Percentiles rank a stretch among this genome's conserved stretches.
Evolutionary conservation across 106 monocot genomes (phyloP).

Genomic region (Dioscorea zingiberensis): DNA sequence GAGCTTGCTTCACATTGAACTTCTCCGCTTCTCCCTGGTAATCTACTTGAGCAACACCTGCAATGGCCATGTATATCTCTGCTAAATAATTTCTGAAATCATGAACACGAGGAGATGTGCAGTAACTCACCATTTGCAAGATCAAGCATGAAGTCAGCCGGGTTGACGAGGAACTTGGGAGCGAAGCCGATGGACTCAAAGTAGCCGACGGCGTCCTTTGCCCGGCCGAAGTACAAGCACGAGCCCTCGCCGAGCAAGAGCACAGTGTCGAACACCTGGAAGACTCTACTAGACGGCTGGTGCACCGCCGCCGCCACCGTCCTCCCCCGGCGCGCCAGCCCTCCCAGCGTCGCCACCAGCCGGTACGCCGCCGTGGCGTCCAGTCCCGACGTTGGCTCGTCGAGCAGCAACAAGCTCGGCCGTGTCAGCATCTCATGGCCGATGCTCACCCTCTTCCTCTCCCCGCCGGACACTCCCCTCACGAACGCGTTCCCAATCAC

Average conservation of each 20-base stretch:
- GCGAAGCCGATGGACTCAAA: conserved; percentile 60
- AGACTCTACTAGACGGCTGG: conserved; percentile 81
- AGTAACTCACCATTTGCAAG: conserved; percentile 77
- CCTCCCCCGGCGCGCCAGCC: conserved; percentile 52
- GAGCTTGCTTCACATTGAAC: conserved; percentile 40
- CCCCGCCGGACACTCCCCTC: conserved; percentile 78
- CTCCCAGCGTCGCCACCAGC: conserved; percentile 37
- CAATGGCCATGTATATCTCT: not conserved
- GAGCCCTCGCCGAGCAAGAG: conserved; percentile 68
- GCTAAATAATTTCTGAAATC: too few species aligned
- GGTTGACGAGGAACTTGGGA: conserved; percentile 66
- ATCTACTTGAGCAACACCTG: conserved; percentile 49
- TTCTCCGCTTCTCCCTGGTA: conserved; percentile 43
- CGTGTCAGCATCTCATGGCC: conserved; percentile 72
- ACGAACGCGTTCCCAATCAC: conserved; percentile 52
- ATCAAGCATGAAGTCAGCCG: conserved; percentile 97
- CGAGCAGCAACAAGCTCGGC: conserved; percentile 71
- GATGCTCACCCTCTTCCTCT: conserved; percentile 83
- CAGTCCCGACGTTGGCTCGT: conserved; percentile 87
- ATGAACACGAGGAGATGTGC: not conserved
- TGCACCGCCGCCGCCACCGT: conserved; percentile 68
- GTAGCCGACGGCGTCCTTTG: conserved; percentile 69
- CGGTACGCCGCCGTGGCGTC: conserved; percentile 77
- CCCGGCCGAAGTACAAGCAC: conserved; percentile 63
- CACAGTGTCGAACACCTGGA: conserved; percentile 83